Conservation (phyloP, 345 rosid genomes). For the Psidium guajava region DNA sequence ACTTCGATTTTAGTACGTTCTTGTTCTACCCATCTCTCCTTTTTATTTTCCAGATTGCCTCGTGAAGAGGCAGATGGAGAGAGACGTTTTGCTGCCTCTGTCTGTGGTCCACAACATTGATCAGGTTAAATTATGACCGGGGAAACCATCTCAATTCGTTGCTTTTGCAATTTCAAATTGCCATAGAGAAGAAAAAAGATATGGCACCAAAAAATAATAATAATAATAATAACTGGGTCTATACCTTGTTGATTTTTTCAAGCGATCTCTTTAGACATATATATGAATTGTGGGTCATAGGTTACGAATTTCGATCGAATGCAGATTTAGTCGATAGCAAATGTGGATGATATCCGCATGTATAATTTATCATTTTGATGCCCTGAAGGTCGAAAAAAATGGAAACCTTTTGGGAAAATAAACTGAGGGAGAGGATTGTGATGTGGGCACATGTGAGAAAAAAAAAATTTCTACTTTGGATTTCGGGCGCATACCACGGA, state of each 20-base stretch:
- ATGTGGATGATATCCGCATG: not conserved
- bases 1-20: not conserved
- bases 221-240: not conserved
- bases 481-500: not conserved
- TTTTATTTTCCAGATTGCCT: not conserved
- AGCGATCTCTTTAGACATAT: not conserved
- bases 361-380: not conserved
- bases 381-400: accelerated
- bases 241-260: not conserved
- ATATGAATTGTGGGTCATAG: not conserved
- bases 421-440: too few relatives aligned
- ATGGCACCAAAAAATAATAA: accelerated
- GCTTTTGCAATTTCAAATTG: not conserved
- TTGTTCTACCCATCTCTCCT: not conserved
- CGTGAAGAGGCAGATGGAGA: not conserved
- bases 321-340: not conserved
- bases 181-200: not conserved
- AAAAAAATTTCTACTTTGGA: not conserved
- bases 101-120: not conserved
- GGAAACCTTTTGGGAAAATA: too few relatives aligned
- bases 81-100: not conserved
- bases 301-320: too few relatives aligned
- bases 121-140: not conserved
- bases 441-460: not conserved
- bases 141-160: not conserved